phyloP scores from a whole-genome alignment of 371 early-diverging fungal species.

The Mucor plumbeus region DNA sequence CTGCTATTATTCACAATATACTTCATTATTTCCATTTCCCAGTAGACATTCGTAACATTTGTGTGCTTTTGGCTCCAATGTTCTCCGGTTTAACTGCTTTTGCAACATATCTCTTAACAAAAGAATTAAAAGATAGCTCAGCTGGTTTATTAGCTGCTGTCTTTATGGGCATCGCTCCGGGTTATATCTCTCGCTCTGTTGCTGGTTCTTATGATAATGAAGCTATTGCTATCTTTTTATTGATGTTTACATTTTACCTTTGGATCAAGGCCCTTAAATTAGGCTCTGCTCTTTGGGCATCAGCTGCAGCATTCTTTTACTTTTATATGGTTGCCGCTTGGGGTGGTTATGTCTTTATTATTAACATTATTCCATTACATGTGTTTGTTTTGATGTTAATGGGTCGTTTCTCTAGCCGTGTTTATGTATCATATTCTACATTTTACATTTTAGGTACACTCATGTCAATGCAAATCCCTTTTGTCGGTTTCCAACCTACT shows the following conservation, averaged over 20 bases:
- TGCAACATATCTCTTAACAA: slow-evolving; percentile 91
- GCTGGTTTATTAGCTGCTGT: slow-evolving; percentile 96
- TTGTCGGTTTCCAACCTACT: slow-evolving; percentile 98
- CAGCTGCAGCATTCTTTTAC: slow-evolving; percentile 90
- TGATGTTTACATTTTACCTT: slow-evolving; percentile 95
- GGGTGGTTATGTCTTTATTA: slow-evolving; percentile 99
- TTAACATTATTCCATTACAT: slow-evolving; percentile 97
- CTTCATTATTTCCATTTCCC: slow-evolving; percentile 90
- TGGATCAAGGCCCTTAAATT: slow-evolving; percentile 96
- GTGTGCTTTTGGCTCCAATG: slow-evolving; percentile 95
- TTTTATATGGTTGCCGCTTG: slow-evolving; percentile 99
- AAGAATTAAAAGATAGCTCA: slow-evolving; percentile 87
- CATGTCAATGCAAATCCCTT: slow-evolving; percentile 96
- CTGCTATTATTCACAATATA: slow-evolving; percentile 93
- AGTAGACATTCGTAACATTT: slow-evolving; percentile 97
- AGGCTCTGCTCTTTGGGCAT: slow-evolving; percentile 90
- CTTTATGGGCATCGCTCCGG: slow-evolving; percentile 97
- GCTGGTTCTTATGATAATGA: slow-evolving; percentile 99
- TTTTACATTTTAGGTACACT: slow-evolving; percentile 97
- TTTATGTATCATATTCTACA: slow-evolving; percentile 96
- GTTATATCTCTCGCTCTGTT: slow-evolving; percentile 98
- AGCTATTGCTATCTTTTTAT: slow-evolving; percentile 97
- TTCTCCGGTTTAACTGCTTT: slow-evolving; percentile 95
- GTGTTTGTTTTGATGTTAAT: slow-evolving; percentile 93
- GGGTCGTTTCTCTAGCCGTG: slow-evolving; percentile 92